Evolutionary conservation across 139 green algal species (phyloP).

Genomic region (Micractinium sp.): DNA sequence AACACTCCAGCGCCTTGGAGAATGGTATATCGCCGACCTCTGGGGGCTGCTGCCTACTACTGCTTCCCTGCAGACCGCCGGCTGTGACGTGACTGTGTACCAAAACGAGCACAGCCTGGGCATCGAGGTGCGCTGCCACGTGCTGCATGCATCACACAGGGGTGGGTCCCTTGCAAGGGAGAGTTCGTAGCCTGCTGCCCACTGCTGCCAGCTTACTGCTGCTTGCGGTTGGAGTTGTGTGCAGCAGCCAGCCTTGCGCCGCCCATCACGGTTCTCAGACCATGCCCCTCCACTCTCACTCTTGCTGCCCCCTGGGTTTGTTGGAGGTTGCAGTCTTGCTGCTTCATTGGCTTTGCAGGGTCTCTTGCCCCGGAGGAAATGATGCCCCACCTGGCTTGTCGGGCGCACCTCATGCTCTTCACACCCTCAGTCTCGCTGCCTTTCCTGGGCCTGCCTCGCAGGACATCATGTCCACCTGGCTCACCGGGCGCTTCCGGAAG

Average conservation of each 20-base stretch:
- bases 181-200: background rate
- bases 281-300: too few relatives aligned
- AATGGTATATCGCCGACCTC: too few relatives aligned
- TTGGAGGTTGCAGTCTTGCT: too few relatives aligned
- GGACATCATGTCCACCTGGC: constrained; percentile 31
- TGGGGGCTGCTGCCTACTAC: background rate
- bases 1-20: too few relatives aligned
- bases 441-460: background rate
- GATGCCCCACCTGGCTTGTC: too few relatives aligned
- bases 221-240: background rate
- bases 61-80: constrained; percentile 4
- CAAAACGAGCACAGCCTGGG: constrained; percentile 29
- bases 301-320: too few relatives aligned
- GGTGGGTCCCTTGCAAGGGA: too few relatives aligned
- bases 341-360: too few relatives aligned
- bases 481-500: constrained; percentile 21
- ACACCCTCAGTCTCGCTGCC: background rate
- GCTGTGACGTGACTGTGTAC: constrained; percentile 27
- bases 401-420: background rate
- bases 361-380: too few relatives aligned
- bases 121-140: background rate
- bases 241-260: too few relatives aligned
- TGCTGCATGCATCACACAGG: background rate
- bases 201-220: background rate
- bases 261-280: too few relatives aligned